Conservation (phyloP, 2,329 filamentous ascomycete species). For the Aspergillus sojae region DNA sequence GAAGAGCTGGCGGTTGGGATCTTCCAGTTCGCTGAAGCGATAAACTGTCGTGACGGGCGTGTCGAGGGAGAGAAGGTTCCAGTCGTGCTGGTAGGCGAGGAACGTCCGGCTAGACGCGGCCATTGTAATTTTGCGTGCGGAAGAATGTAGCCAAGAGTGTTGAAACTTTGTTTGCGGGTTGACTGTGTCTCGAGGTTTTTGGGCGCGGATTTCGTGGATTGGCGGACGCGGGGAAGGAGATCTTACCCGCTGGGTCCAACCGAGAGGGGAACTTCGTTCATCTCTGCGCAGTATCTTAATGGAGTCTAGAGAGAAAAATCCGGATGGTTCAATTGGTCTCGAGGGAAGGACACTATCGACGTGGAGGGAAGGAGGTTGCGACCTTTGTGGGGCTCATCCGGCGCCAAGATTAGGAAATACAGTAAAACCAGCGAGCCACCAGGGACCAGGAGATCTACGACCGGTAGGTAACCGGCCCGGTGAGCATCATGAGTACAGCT, state of each 20-base stretch:
- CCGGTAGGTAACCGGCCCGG: background rate
- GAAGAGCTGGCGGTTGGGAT: conserved; percentile 58
- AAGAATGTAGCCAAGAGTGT: background rate
- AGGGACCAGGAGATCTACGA: background rate
- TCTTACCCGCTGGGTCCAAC: background rate
- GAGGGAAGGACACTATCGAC: background rate
- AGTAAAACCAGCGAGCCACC: background rate
- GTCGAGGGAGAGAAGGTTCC: conserved; percentile 45
- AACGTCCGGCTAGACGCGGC: conserved; percentile 15
- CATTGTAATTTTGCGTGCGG: background rate
- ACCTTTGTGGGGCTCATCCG: background rate
- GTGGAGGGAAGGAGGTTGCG: background rate
- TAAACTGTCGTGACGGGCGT: conserved; percentile 52
- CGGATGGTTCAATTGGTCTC: background rate
- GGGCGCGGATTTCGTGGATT: background rate
- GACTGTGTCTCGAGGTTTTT: background rate
- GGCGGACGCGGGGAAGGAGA: background rate
- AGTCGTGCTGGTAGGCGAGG: conserved; percentile 41
- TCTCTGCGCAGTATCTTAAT: background rate
- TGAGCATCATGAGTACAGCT: background rate
- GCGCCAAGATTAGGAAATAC: background rate
- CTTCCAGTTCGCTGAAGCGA: conserved; percentile 54
- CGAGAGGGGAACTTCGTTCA: background rate
- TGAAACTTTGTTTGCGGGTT: background rate
- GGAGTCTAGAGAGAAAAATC: too few species aligned